phyloP scores from a whole-genome alignment of 108 stramenopile genomes.

The Discostella pseudostelligera region DNA sequence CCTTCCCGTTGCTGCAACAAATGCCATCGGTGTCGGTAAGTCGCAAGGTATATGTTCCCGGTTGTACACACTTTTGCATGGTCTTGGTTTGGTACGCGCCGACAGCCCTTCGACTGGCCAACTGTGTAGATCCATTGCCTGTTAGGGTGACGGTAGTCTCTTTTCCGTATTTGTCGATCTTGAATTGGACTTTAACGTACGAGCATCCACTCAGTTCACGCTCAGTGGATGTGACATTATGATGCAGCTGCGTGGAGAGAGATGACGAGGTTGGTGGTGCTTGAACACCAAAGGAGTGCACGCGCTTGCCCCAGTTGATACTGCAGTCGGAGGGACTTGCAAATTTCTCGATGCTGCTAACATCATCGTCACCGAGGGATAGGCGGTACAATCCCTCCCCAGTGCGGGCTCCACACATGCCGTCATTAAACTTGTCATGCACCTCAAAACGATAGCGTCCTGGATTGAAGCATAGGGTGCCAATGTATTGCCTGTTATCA shows the following conservation, averaged over 20 bases:
- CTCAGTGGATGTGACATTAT: background rate
- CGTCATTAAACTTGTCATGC: slow-evolving; percentile 7
- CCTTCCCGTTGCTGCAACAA: slow-evolving; percentile 30
- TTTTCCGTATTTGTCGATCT: slow-evolving; percentile 24
- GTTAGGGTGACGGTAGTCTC: slow-evolving; percentile 22
- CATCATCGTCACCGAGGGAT: background rate
- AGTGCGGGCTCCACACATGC: slow-evolving; percentile 11
- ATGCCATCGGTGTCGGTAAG: slow-evolving; percentile 26
- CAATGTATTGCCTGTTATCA: background rate
- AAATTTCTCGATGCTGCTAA: background rate
- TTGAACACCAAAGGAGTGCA: slow-evolving; percentile 7
- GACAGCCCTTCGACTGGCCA: slow-evolving; percentile 18
- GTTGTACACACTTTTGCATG: slow-evolving; percentile 9
- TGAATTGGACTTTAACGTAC: slow-evolving; percentile 28
- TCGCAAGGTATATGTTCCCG: slow-evolving; percentile 18
- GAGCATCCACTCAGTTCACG: background rate
- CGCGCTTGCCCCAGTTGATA: slow-evolving; percentile 12
- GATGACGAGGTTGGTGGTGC: background rate
- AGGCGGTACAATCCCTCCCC: slow-evolving; percentile 15
- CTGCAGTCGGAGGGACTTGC: slow-evolving; percentile 2
- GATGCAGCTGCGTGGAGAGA: background rate
- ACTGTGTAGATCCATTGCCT: slow-evolving; percentile 8
- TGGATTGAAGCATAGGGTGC: background rate
- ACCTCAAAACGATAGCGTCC: background rate
- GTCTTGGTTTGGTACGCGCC: slow-evolving; percentile 27